These are phyloP conservation scores for Staphylotrichum longicolle DNA, from an alignment of 495 filamentous ascomycete genomes.

Conservation along the genomic window DNA sequence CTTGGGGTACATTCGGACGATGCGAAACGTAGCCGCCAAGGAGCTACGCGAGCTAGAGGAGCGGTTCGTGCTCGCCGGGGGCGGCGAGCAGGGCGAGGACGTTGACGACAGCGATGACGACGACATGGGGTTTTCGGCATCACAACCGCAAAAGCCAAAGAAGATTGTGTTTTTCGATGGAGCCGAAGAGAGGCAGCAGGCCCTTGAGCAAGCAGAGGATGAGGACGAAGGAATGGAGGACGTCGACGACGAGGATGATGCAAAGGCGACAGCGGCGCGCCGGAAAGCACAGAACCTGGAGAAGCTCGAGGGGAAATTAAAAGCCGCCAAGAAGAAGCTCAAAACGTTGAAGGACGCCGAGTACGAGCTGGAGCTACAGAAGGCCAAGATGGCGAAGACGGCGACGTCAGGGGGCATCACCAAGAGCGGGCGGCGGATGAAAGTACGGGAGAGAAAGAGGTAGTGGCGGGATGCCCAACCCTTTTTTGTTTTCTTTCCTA, in stretches of 20 bases:
- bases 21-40: constrained; percentile 51
- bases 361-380: constrained; percentile 67
- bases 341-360: constrained; percentile 69
- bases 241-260: constrained; percentile 33
- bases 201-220: constrained; percentile 42
- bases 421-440: constrained; percentile 79
- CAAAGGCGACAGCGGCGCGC: constrained; percentile 48
- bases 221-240: constrained; percentile 34
- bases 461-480: constrained; percentile 39
- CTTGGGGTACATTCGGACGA: constrained; percentile 75
- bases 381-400: constrained; percentile 65
- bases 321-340: constrained; percentile 65
- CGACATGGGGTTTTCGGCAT: constrained; percentile 7
- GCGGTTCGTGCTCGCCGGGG: constrained; percentile 40
- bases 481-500: constrained; percentile 18
- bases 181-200: constrained; percentile 35
- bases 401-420: constrained; percentile 70
- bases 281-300: constrained; percentile 48
- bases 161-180: constrained; percentile 48
- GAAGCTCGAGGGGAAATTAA: constrained; percentile 51
- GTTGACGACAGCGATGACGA: constrained; percentile 30
- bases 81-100: constrained; percentile 29
- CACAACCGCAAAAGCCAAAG: constrained; percentile 29
- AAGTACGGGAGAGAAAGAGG: constrained; percentile 76
- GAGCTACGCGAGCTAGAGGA: constrained; percentile 46